Percentiles rank a stretch among this genome's conserved stretches.
These are phyloP conservation scores for Diaporthe vaccinii DNA, from an alignment of 2,329 filamentous ascomycete genomes.

Conservation along the genomic window DNA sequence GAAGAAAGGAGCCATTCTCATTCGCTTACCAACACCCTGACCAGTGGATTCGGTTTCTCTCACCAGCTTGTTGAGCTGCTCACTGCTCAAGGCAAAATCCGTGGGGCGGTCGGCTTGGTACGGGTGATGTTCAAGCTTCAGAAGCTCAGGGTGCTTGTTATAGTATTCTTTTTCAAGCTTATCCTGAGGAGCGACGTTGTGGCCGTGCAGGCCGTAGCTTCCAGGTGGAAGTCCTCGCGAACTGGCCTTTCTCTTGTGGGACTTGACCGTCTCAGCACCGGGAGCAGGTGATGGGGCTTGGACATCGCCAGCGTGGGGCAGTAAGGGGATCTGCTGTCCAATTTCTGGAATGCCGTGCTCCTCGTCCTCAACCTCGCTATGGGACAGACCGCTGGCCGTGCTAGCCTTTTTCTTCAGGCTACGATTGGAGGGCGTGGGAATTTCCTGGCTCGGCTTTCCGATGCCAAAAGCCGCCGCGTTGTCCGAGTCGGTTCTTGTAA, in stretches of 20 bases:
- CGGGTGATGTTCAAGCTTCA: conserved; percentile 78
- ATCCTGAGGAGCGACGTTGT: conserved; percentile 81
- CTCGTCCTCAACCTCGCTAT: conserved; percentile 72
- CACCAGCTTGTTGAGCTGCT: conserved; percentile 92
- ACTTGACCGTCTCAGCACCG: conserved; percentile 53
- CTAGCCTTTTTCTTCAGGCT: conserved; percentile 76
- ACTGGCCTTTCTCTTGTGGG: conserved; percentile 81
- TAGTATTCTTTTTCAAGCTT: conserved; percentile 94
- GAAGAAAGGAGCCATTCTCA: background rate
- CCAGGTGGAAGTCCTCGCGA: conserved; percentile 82
- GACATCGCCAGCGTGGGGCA: conserved; percentile 91
- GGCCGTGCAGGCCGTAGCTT: conserved; percentile 93
- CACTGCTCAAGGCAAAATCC: conserved; percentile 89
- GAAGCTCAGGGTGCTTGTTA: conserved; percentile 87
- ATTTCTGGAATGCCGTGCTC: conserved; percentile 94
- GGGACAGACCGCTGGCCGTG: conserved; percentile 63
- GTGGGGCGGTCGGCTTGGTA: conserved; percentile 68
- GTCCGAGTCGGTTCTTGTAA: conserved; percentile 93
- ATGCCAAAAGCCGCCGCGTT: conserved; percentile 88
- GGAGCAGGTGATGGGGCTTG: conserved; percentile 91
- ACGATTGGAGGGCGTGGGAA: conserved; percentile 59
- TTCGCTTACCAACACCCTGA: conserved; percentile 63
- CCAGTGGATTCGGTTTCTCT: conserved; percentile 74
- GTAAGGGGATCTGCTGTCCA: conserved; percentile 93
- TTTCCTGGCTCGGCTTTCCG: conserved; percentile 73